Evolutionary conservation across 2,329 filamentous ascomycete genomes (phyloP), one percentile per base, ranked within the genome.

Genomic region (Fusarium nanum): DNA sequence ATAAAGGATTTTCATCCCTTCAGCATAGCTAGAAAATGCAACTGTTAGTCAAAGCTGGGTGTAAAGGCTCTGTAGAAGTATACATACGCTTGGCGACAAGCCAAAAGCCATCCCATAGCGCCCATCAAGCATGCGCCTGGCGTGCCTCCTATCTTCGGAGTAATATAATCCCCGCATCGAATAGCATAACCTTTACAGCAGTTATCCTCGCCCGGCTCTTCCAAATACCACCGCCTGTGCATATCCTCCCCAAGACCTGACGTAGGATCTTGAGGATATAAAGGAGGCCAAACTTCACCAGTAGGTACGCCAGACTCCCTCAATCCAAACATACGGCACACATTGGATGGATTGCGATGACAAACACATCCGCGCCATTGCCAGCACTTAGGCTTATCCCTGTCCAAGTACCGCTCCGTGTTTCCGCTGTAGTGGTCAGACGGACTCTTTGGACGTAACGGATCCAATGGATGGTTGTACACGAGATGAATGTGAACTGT

Each of bases 131-230:
- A 44, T 0, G 41, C 3, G 41, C 4, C 41, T 16, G 5, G 13
- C 20, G 0, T 23, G 0, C 25, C 42, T 12, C 4, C 3, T 0
- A 37, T 0, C 0, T 0, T n/a, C 3, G 34, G 16, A 11, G 1
- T 0, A n/a, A 2, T 7, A 27, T 45, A 9, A 2, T n/a, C 42
- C 5, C 14, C 23, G 10, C 23, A 45, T 12, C 23, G 22, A 27
- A 0, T 8, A 12, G 42, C 42, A 45, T 45, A 45, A 13, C 42
- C 42, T 13, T n/a, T 7, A 23, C 16, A n/a, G 42, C 42, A 45
- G 6, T 1, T 8, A 7, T 45, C 42, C 0, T 45, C 20, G 10
- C 42, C 42, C 5, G 42, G 42, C 7, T 45, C 42, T 0, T 45
- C 42, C 23, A 45, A 2, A 2, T 9, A 2, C 42, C 42, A 45